Base-by-base conservation (phyloP, 2,329 filamentous ascomycete genomes). In the Aspergillus neotritici region DNA sequence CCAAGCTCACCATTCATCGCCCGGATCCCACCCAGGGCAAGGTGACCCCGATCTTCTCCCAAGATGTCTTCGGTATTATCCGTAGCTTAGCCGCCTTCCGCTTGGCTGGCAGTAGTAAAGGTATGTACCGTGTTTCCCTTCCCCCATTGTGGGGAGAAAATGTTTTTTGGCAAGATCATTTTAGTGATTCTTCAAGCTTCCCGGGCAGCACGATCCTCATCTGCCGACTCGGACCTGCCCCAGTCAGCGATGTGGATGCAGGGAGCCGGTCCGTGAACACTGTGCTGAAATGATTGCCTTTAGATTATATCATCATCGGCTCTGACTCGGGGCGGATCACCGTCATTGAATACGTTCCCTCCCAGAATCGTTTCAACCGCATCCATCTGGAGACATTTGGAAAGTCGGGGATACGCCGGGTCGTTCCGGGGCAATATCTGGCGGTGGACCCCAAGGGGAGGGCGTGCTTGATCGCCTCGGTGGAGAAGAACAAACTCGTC, bases 401-500 rank as follows among this genome's bases (percentile, higher is more conserved):
- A 55, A 98, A 98, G 69, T 97, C 93, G 6, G 94, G 93, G 31
- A 80, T 97, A 41, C 83, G 94, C 45, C 83, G 93, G 58, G 91
- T 97, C 31, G 81, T 98, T 34, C 93, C 94, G 2, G 93, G 94
- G 48, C 89, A 99, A 67, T 98, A 96, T 61, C 79, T 99, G 21
- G 93, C 91, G 5, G 87, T 88, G 40, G 93, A 99, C 61, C 93
- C 93, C 21, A 95, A 95, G 68, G 93, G 93, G 43, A 82, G 93
- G 71, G 94, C 94, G 43, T 95, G 91, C 62, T 77, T 99, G 63
- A 87, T 97, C 49, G 89, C 93, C 8, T 91, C 90, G 4, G 78
- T 91, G 43, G 94, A 99, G 72, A 98, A 98, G 78, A 98, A 97
- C 73, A 98, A 98, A 73, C 84, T 99, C 44, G 93, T 98, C 55